Evolutionary conservation across 352 stramenopile species (phyloP), one percentile per base, ranked within the genome.

Genomic region (Pythium diclinum): DNA sequence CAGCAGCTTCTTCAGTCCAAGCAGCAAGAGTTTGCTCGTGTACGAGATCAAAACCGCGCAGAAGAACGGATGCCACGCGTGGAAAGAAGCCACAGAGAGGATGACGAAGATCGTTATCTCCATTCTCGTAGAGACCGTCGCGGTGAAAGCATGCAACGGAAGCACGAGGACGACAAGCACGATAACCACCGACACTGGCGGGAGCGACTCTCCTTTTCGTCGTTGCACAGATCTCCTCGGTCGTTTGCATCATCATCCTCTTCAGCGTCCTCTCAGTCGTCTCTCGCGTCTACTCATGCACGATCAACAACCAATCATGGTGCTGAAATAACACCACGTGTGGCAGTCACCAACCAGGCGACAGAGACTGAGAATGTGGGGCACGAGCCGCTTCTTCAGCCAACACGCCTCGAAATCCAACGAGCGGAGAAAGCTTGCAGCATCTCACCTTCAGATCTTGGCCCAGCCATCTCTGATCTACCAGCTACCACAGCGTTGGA

Each of bases 401-500:
- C 6, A 52, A 17, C 46, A 52, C 46, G 46, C 16, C n/a, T 7
- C n/a, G n/a, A 30, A 3, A 52, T 16, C n/a, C 6, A 52, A 25
- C 21, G n/a, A 47, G 59, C 30, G 3, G 61, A 67, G 2, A 67
- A 67, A n/a, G 61, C 30, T 13, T 67, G 61, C 53, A 40, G 38
- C 23, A 61, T 52, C 42, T 40, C 23, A 25, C 42, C 61, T 17
- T 49, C 53, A 1, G 53, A 61, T 13, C 44, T 67, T 21, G 61
- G 61, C 13, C 61, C 61, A 4, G 23, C 49, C 13, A 44, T 46
- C 21, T 38, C 23, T 23, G 58, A 64, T 32, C 42, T 64, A 17
- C 58, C 58, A 46, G 11, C 7, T 8, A 19, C 1, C 36, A 44
- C 14, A n/a, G 36, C 36, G 14, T n/a, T 44, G 36, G 36, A 44